phyloP scores from a whole-genome alignment of 495 filamentous ascomycete species.

The Penicillium pulvis region DNA sequence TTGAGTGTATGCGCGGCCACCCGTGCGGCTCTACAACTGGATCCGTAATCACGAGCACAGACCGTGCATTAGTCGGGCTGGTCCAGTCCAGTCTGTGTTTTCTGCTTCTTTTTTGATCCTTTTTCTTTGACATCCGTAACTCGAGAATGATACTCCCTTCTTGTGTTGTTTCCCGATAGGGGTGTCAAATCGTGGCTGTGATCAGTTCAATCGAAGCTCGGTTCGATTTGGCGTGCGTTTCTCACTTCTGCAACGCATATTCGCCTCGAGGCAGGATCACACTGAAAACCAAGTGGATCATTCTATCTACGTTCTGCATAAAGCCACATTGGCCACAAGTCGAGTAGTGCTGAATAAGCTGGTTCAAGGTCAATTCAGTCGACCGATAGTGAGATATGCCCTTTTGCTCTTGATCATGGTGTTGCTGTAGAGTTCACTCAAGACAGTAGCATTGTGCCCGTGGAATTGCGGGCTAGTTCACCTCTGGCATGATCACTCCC shows the following conservation, averaged over 20 bases:
- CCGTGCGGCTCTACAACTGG: constrained; percentile 30
- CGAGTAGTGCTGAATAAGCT: background rate
- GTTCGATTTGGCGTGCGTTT: background rate
- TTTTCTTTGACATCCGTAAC: background rate
- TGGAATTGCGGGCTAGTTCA: background rate
- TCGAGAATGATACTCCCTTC: background rate
- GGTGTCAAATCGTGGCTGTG: background rate
- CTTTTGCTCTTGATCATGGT: background rate
- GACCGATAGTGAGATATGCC: background rate
- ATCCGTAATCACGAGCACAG: constrained; percentile 11
- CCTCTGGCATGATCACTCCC: background rate
- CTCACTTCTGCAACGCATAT: constrained; percentile 3
- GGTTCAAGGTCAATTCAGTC: background rate
- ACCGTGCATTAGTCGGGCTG: constrained; percentile 4
- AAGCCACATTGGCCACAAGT: constrained; percentile 12
- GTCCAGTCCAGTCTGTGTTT: constrained; percentile 1
- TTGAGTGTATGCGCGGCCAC: background rate
- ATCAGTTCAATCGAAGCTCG: background rate
- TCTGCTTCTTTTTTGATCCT: background rate
- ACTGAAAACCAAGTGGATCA: constrained; percentile 10
- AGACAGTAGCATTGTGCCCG: background rate
- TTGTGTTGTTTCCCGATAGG: background rate
- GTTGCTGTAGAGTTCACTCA: background rate
- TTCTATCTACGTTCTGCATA: constrained; percentile 36
- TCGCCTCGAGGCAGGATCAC: constrained; percentile 12